Conservation (phyloP, 495 filamentous ascomycete genomes). For the Lophium mytilinum region DNA sequence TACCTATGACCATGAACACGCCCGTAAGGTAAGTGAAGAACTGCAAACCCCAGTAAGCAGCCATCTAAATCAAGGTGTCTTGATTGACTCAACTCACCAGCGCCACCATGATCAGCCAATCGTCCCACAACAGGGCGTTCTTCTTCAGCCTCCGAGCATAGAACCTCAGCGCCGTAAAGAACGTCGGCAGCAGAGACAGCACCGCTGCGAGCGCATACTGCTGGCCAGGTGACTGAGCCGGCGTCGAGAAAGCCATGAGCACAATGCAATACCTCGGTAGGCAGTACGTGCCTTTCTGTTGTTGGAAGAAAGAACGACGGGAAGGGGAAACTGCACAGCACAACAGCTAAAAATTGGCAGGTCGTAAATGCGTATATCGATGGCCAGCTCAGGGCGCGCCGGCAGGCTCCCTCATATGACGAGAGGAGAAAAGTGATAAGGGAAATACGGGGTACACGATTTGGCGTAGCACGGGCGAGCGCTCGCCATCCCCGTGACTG, state of each 20-base stretch:
- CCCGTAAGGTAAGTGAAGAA: background rate
- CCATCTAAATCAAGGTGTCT: background rate
- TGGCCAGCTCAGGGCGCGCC: too few relatives aligned
- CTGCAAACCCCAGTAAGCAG: background rate
- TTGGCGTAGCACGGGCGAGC: too few relatives aligned
- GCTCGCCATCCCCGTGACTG: too few relatives aligned
- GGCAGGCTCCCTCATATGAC: too few relatives aligned
- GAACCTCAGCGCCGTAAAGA: background rate
- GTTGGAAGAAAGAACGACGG: too few relatives aligned
- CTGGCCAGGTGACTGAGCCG: background rate
- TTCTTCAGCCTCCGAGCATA: background rate
- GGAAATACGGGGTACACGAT: too few relatives aligned
- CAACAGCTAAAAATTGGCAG: too few relatives aligned
- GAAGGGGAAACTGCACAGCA: too few relatives aligned
- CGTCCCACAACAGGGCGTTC: background rate
- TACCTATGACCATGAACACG: background rate
- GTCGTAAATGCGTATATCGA: too few relatives aligned
- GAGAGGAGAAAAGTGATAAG: too few relatives aligned
- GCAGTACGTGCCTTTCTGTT: too few relatives aligned
- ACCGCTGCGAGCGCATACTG: background rate
- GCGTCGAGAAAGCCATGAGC: background rate
- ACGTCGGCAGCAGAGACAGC: background rate
- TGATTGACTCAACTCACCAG: background rate
- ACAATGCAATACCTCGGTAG: too few relatives aligned
- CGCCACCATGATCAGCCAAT: background rate